Evolutionary conservation across 257 asterid species (phyloP).

Genomic region (Solanum acaule): DNA sequence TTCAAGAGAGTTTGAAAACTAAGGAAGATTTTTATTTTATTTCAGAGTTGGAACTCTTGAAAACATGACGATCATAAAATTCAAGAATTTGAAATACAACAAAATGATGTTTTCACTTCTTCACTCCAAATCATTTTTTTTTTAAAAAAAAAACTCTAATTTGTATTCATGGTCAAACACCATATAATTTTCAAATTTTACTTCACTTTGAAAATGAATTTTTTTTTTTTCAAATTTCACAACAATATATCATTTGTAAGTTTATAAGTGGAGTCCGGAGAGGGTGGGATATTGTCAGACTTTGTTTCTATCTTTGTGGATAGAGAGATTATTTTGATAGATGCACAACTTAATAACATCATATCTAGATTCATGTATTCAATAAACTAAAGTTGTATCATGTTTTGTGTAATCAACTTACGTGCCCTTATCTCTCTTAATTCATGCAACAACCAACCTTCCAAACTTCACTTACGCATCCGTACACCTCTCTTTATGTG

Average conservation of each 20-base stretch:
- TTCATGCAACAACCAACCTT: neutral
- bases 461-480: neutral
- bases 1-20: neutral
- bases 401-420: neutral
- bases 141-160: neutral
- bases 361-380: no score
- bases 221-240: no score
- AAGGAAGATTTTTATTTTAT: neutral
- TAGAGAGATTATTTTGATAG: neutral
- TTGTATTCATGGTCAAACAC: neutral
- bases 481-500: neutral
- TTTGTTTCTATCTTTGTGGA: neutral
- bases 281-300: rapidly evolving
- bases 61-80: no score
- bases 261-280: no score
- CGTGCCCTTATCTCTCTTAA: neutral
- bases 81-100: neutral
- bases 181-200: no score
- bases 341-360: neutral
- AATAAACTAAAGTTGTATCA: neutral
- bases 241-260: neutral
- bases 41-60: neutral
- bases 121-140: no score
- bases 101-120: no score
- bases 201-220: no score